Base-by-base conservation (phyloP, 345 rosid species). In the Salix dunnii region DNA sequence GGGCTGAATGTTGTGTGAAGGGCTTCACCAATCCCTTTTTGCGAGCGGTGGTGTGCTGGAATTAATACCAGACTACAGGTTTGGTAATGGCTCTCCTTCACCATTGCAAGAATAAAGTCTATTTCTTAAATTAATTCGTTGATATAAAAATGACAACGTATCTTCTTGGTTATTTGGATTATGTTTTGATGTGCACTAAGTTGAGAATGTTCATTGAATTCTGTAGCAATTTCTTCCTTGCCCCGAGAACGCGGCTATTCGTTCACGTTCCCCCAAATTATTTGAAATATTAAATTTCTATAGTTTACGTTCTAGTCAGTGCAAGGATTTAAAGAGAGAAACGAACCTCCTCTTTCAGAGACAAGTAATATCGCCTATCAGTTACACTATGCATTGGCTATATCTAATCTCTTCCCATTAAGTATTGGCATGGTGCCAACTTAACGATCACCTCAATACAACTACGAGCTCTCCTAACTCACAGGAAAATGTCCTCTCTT, bases 1-100 rank as follows among this genome's bases (percentile, higher is more conserved):
- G 92, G 85, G 90, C 97, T 4, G 96, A 92, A 77, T 84, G 86
- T 63, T 92, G 93, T 73, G 96, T 91, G 25, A 85, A 86, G 78
- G 90, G 94, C 74, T 90, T 53, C 97, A 91, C 74, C 49, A 75
- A 1, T 75, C 90, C 62, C 92, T 94, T 87, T 92, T 92, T 38
- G 91, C 89, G 75, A 76, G 77, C 20, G 46, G 70, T 67, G 70
- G 35, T 21, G 11, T 67, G 23, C 35, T 38, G 10, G 23, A 33
- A 46, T 67, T 67, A 21, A 36, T 21, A 7, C 68, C 27, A 36
- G 46, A 20, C 25, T 31, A 48, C 38, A 40, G 43, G 5, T 67
- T 21, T 35, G 38, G 25, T 4, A 36, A 67, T 67, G 70, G 70
- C 70, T 67, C 48, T 33, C 23, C 43, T 33, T 36, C 70, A 7